These are phyloP conservation scores for Pistacia vera DNA, from an alignment of 345 rosid genomes.

Conservation along the genomic window DNA sequence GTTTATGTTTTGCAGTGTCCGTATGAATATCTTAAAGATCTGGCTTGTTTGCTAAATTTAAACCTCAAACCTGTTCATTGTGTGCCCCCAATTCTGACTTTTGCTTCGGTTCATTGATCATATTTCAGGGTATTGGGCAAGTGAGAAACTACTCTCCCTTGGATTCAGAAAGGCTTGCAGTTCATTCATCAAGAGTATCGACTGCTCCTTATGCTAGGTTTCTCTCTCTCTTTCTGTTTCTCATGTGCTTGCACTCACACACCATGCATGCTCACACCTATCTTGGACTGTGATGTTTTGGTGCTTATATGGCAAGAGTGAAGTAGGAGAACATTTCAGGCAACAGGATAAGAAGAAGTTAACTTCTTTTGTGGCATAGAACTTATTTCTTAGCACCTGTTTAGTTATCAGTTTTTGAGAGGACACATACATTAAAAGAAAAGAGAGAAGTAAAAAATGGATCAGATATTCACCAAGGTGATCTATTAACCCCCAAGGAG, in stretches of 20 bases:
- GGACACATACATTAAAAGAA: too few species aligned
- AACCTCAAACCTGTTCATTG: slow-evolving; percentile 6
- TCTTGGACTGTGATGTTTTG: neutral
- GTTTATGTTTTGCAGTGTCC: neutral
- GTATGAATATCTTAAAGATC: neutral
- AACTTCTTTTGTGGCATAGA: neutral
- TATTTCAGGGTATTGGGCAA: slow-evolving; percentile 50
- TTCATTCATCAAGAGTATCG: slow-evolving; percentile 53
- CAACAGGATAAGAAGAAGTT: neutral
- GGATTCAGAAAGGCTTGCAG: slow-evolving; percentile 55
- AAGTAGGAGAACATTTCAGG: neutral
- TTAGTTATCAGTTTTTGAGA: neutral
- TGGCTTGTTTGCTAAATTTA: neutral
- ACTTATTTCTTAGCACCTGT: neutral
- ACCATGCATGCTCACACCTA: neutral
- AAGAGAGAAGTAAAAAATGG: too few species aligned
- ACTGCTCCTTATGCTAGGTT: slow-evolving; percentile 42
- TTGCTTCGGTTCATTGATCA: slow-evolving; percentile 13
- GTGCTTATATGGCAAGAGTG: neutral
- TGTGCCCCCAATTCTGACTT: slow-evolving; percentile 7
- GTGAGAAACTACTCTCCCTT: slow-evolving; percentile 38
- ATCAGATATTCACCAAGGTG: too few species aligned
- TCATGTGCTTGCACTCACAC: neutral
- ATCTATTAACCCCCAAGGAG: too few species aligned
- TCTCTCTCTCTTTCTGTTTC: slow-evolving; percentile 18